Conservation (phyloP, 495 filamentous ascomycete species). For the Penicillium goetzii region DNA sequence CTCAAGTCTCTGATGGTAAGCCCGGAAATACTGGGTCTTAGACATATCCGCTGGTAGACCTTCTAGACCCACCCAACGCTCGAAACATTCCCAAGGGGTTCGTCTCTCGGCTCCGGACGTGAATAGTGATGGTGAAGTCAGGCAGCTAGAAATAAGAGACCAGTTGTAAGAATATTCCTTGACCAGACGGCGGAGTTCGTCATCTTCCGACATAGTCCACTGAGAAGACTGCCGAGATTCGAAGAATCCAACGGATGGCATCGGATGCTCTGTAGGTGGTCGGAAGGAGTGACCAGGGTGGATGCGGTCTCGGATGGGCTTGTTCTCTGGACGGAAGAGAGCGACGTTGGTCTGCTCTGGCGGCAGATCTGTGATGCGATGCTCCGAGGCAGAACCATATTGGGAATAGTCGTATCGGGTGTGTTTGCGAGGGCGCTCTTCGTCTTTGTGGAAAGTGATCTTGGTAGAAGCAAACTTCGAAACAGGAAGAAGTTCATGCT, state of each 20-base stretch:
- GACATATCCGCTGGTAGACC: conserved; percentile 87
- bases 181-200: conserved; percentile 80
- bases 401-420: conserved; percentile 77
- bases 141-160: conserved; percentile 83
- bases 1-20: conserved; percentile 80
- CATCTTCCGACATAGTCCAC: conserved; percentile 88
- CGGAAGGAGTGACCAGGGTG: conserved; percentile 92
- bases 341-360: conserved; percentile 80
- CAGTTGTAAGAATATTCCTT: conserved; percentile 96
- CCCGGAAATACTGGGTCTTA: conserved; percentile 88
- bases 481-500: conserved; percentile 75
- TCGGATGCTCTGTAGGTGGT: conserved; percentile 84
- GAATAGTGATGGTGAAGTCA: conserved; percentile 73
- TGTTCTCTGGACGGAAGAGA: conserved; percentile 87
- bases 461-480: conserved; percentile 86
- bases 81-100: conserved; percentile 98
- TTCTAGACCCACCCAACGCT: conserved; percentile 90
- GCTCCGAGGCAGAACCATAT: conserved; percentile 65
- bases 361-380: conserved; percentile 53
- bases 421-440: conserved; percentile 71
- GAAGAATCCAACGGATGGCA: conserved; percentile 88
- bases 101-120: conserved; percentile 84
- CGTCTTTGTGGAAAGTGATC: conserved; percentile 66
- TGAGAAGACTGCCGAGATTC: conserved; percentile 83
- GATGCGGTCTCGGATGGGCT: conserved; percentile 83